Conservation (phyloP, 2,329 filamentous ascomycete species). For the Thielaviopsis euricoi region DNA sequence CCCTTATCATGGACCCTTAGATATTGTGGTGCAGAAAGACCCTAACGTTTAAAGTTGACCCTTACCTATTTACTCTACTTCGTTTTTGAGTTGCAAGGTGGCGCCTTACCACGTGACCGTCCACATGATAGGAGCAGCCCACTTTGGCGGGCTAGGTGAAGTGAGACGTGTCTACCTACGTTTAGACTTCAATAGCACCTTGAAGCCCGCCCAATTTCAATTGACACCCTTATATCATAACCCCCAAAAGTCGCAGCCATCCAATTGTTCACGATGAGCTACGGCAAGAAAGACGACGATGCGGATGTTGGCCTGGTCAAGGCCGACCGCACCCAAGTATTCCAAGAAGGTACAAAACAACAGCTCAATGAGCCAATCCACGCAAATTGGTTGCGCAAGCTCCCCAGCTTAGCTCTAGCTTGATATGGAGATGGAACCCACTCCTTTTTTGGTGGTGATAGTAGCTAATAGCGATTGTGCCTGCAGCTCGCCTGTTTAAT, state of each 20-base stretch:
- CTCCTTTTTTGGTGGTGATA: neutral
- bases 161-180: slow-evolving; percentile 12
- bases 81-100: neutral
- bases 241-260: slow-evolving; percentile 3
- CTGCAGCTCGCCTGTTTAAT: slow-evolving; percentile 86
- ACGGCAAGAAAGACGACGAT: slow-evolving; percentile 99
- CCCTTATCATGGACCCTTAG: too few relatives aligned
- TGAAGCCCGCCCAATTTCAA: slow-evolving; percentile 1
- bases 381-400: neutral
- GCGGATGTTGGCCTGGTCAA: slow-evolving; percentile 85
- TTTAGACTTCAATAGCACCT: slow-evolving; percentile 7
- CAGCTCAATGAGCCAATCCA: too few relatives aligned
- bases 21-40: neutral
- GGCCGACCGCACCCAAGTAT: slow-evolving; percentile 93
- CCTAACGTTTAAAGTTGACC: neutral
- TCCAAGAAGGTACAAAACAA: slow-evolving; percentile 67
- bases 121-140: neutral
- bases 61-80: too few relatives aligned
- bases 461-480: neutral
- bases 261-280: slow-evolving; percentile 56
- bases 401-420: slow-evolving; percentile 6
- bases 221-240: neutral
- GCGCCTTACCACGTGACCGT: neutral
- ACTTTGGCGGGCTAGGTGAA: neutral
- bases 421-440: neutral